A percentile compares a stretch with the other conserved stretches of the same genome.
Evolutionary conservation across 139 green algal genomes (phyloP).

Genomic region (Coccomyxa sp.): DNA sequence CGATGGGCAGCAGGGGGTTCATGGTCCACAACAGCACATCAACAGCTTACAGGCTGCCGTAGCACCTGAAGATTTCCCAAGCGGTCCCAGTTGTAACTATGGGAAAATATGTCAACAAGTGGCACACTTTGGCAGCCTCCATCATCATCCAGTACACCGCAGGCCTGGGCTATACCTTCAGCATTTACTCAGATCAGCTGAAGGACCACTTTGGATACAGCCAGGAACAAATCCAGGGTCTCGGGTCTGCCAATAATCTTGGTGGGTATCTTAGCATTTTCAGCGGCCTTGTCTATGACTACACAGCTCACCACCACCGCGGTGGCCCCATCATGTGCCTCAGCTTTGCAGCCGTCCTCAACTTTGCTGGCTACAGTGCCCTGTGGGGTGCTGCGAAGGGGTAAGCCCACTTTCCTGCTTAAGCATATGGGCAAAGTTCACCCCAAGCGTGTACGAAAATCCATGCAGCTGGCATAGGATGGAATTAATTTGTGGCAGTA

Average conservation of each 20-base stretch:
- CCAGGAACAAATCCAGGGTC: background rate
- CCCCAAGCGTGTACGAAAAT: background rate
- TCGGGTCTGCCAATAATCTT: background rate
- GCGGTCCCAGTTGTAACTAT: background rate
- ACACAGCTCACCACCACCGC: background rate
- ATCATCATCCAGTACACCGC: background rate
- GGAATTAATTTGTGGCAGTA: background rate
- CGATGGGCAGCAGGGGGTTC: background rate
- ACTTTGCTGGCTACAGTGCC: background rate
- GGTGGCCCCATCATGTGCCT: background rate
- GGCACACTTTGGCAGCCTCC: background rate
- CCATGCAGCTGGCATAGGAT: background rate
- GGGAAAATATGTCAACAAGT: background rate
- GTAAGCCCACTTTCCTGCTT: background rate
- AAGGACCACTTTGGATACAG: background rate
- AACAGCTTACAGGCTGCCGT: background rate
- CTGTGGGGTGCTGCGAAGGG: background rate
- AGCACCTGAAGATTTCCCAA: background rate
- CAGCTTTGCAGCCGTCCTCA: background rate
- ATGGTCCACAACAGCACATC: background rate
- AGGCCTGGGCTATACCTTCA: background rate
- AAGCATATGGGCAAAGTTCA: background rate
- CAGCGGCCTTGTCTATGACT: background rate
- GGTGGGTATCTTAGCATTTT: background rate
- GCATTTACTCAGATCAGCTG: background rate